Conservation (phyloP, 495 filamentous ascomycete species). For the Podospora conica region DNA sequence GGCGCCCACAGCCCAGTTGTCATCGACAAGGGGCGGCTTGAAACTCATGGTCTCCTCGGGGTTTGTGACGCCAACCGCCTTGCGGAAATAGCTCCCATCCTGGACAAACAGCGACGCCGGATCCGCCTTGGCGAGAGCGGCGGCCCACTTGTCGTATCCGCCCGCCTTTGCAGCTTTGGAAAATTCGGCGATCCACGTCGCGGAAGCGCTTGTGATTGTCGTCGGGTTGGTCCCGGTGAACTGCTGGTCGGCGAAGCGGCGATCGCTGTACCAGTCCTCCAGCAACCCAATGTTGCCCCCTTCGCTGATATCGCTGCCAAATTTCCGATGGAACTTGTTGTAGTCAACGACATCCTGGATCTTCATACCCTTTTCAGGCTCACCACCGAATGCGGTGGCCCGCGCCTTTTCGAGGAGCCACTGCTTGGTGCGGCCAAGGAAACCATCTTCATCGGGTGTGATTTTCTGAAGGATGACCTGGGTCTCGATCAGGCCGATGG, state of each 20-base stretch:
- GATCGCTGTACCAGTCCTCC: conserved; percentile 45
- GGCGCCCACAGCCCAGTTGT: conserved; percentile 34
- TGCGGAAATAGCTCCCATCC: conserved; percentile 44
- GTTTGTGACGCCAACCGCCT: conserved; percentile 24
- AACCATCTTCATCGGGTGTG: conserved; percentile 27
- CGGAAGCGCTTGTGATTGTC: conserved; percentile 35
- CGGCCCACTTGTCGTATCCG: conserved; percentile 23
- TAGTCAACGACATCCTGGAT: conserved; percentile 37
- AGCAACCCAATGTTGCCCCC: conserved; percentile 40
- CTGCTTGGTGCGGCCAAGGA: conserved; percentile 26
- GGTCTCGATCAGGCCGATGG: conserved; percentile 27
- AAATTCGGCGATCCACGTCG: conserved; percentile 31
- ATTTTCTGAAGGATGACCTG: conserved; percentile 31
- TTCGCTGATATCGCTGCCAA: conserved; percentile 33
- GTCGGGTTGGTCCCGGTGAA: conserved; percentile 47
- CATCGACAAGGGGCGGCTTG: conserved; percentile 17
- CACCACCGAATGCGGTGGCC: conserved; percentile 23
- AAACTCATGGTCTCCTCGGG: conserved; percentile 15
- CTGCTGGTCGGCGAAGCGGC: conserved; percentile 44
- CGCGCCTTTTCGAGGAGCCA: conserved; percentile 24
- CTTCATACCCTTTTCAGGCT: conserved; percentile 29
- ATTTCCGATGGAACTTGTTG: conserved; percentile 31
- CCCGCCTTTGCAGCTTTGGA: conserved; percentile 26
- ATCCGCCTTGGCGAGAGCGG: conserved; percentile 23
- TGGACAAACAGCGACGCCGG: conserved; percentile 37